These are phyloP conservation scores for Sphagnum magellanicum DNA, from an alignment of 228 moss, liverwort and hornwort species.

Conservation along the genomic window DNA sequence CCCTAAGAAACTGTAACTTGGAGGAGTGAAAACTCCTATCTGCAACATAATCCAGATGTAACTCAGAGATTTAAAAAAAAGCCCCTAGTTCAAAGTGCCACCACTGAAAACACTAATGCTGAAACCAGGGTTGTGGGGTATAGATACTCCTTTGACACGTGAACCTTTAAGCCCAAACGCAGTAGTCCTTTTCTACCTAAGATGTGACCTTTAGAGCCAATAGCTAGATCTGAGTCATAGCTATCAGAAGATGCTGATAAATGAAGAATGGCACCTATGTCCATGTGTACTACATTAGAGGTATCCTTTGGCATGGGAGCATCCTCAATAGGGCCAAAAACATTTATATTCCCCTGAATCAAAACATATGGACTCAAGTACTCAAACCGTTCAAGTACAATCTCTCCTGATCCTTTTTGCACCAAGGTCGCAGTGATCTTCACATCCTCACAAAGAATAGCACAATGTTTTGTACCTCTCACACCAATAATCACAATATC, in stretches of 20 bases:
- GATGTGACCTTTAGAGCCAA: not conserved
- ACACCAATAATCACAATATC: not conserved
- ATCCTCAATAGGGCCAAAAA: not conserved
- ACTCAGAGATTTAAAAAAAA: no score
- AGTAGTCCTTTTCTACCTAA: not conserved
- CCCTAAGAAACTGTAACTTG: no score
- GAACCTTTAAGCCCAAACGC: not conserved
- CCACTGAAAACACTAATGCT: not conserved
- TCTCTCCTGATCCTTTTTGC: not conserved
- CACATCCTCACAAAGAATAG: not conserved
- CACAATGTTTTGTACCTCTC: not conserved
- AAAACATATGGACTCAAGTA: not conserved
- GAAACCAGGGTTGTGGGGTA: not conserved
- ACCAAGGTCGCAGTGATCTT: not conserved
- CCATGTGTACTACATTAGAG: not conserved
- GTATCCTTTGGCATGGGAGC: not conserved
- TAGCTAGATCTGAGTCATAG: not conserved
- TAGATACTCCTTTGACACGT: not conserved
- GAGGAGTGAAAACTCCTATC: no score
- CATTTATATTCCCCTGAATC: not conserved
- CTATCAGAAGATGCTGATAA: not conserved
- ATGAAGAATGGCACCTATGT: not conserved
- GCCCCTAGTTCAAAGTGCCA: no score
- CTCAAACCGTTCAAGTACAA: not conserved
- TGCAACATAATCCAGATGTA: no score